Evolutionary conservation across 495 filamentous ascomycete genomes (phyloP).

Genomic region (Penicillium simplicissimum): DNA sequence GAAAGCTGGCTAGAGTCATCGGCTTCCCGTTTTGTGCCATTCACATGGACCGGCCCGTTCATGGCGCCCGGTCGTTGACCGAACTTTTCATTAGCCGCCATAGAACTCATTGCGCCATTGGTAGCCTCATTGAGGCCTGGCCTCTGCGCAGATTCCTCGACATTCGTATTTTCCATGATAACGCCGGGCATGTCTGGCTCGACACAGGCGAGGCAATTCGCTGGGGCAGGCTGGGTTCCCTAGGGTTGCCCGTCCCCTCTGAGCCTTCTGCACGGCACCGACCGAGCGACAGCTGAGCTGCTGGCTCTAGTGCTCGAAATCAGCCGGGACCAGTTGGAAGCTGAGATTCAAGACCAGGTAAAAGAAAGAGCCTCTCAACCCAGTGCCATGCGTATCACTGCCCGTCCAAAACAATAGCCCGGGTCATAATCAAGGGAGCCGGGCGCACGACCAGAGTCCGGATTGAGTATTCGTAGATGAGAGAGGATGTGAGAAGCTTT

Average conservation of each 20-base stretch:
- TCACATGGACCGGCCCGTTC: slow-evolving; percentile 35
- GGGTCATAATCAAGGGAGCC: slow-evolving; percentile 31
- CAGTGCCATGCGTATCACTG: slow-evolving; percentile 36
- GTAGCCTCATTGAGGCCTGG: slow-evolving; percentile 26
- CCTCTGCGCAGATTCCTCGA: slow-evolving; percentile 32
- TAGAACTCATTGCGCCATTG: slow-evolving; percentile 26
- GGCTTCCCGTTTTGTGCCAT: slow-evolving; percentile 28
- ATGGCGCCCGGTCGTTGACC: slow-evolving; percentile 16
- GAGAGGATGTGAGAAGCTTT: not conserved
- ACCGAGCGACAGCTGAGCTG: slow-evolving; percentile 24
- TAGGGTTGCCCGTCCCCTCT: slow-evolving; percentile 34
- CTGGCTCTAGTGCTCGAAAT: slow-evolving; percentile 16
- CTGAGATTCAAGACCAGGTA: slow-evolving; percentile 19
- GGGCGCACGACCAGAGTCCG: slow-evolving; percentile 4
- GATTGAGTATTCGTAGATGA: slow-evolving; percentile 4
- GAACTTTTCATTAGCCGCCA: slow-evolving; percentile 17
- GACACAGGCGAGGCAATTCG: not conserved
- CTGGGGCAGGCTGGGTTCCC: slow-evolving; percentile 7
- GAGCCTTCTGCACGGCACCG: slow-evolving; percentile 35
- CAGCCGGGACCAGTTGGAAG: slow-evolving; percentile 30
- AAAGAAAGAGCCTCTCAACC: slow-evolving; percentile 23
- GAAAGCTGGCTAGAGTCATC: slow-evolving; percentile 16
- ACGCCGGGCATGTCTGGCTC: slow-evolving; percentile 47
- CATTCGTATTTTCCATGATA: slow-evolving; percentile 46
- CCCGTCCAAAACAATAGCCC: slow-evolving; percentile 20